Evolutionary conservation across 2,329 filamentous ascomycete genomes (phyloP).

Genomic region (Scedosporium minutisporum): DNA sequence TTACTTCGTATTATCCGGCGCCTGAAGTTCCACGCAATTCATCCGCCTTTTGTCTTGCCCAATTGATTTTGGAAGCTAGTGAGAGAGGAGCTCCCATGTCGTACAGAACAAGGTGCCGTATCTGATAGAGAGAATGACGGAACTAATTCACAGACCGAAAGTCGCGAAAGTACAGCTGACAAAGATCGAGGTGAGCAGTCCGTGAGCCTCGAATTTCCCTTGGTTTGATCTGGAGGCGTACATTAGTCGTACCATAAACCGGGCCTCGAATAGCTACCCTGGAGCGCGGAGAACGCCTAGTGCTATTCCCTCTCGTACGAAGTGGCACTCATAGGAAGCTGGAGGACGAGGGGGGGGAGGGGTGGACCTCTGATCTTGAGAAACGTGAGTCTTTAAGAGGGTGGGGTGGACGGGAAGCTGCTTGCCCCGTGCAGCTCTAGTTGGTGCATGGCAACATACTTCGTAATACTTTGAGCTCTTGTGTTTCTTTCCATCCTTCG

Average conservation of each 20-base stretch:
- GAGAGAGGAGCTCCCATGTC: neutral
- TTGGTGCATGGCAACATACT: neutral
- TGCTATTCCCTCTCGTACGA: neutral
- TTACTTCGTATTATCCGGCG: neutral
- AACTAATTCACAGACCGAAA: no score
- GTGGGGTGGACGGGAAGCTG: slow-evolving; percentile 3
- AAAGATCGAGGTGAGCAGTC: neutral
- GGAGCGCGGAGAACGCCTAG: neutral
- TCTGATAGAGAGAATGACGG: neutral
- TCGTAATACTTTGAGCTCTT: neutral
- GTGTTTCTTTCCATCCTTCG: neutral
- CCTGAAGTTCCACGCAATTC: no score
- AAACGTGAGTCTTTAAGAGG: neutral
- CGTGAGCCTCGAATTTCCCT: neutral
- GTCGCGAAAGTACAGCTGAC: neutral
- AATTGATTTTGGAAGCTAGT: neutral
- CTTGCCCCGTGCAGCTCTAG: slow-evolving; percentile 5
- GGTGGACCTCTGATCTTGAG: neutral
- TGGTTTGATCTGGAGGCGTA: neutral
- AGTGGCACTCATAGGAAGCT: neutral
- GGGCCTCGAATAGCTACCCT: neutral
- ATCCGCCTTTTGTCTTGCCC: neutral
- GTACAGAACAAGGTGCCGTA: neutral
- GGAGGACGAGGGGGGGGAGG: neutral
- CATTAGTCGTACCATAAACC: neutral